Conservation (phyloP, 73 alveolate genomes). For the Paramecium biaurelia region DNA sequence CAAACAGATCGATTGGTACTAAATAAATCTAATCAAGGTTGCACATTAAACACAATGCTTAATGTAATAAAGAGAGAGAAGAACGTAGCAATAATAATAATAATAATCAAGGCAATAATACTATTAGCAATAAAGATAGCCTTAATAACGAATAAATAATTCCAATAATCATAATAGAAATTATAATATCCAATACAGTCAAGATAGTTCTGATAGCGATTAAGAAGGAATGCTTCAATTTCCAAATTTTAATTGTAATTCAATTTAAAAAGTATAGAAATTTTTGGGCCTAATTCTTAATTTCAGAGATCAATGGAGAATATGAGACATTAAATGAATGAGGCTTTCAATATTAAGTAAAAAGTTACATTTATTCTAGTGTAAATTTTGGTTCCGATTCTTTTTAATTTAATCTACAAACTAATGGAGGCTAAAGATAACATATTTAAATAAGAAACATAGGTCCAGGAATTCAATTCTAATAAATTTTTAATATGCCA, state of each 20-base stretch:
- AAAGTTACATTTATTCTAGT: not conserved
- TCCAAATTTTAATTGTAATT: constrained; percentile 28
- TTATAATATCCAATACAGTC: not conserved
- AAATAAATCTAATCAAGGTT: not conserved
- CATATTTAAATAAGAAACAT: not conserved
- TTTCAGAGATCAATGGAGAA: constrained; percentile 19
- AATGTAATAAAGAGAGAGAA: not conserved
- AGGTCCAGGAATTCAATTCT: not conserved
- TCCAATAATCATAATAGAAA: not conserved
- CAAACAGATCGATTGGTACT: not conserved
- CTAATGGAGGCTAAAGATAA: not conserved
- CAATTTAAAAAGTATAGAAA: not conserved
- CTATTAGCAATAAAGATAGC: not conserved
- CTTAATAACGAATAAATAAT: not conserved
- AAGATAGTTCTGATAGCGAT: not conserved
- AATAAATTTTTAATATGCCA: not conserved
- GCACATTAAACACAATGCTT: constrained; percentile 8
- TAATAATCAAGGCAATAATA: not conserved
- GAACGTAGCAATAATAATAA: not conserved
- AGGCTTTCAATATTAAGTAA: constrained; percentile 8
- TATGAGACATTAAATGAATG: constrained; percentile 18
- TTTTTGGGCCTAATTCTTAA: constrained; percentile 5
- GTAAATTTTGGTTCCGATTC: not conserved
- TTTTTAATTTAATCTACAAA: not conserved
- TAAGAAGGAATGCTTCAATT: not conserved